A percentile compares a stretch with the other conserved stretches of the same genome.
Evolutionary conservation across 768 basidiomycete genomes (phyloP).

Genomic region (Lepiota brunneoincarnata): DNA sequence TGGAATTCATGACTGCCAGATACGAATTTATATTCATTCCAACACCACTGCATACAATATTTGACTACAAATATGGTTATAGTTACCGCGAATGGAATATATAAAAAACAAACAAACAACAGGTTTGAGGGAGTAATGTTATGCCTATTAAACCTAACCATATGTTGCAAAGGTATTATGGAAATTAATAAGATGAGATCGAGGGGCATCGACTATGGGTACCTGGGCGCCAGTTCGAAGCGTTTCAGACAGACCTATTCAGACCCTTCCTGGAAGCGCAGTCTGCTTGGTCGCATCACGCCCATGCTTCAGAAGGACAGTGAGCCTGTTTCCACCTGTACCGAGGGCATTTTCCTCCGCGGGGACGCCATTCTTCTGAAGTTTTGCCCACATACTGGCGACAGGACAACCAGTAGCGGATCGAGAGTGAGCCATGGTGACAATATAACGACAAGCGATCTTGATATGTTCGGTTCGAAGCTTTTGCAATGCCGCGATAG

Average conservation of each 20-base stretch:
- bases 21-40: background rate
- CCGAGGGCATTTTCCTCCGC: conserved; percentile 63
- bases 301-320: conserved; percentile 81
- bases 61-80: conserved; percentile 6
- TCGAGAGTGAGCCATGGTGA: conserved; percentile 72
- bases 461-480: conserved; percentile 89
- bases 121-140: background rate
- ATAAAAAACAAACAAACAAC: background rate
- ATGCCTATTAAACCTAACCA: background rate
- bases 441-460: conserved; percentile 83
- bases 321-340: conserved; percentile 87
- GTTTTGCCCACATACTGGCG: conserved; percentile 50
- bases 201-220: background rate
- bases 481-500: conserved; percentile 74
- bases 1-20: background rate
- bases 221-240: background rate
- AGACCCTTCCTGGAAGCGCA: conserved; percentile 6
- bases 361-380: conserved; percentile 37
- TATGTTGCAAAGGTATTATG: conserved; percentile 1
- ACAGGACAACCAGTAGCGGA: conserved; percentile 48
- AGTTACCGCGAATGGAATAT: background rate
- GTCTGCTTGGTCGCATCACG: conserved; percentile 72
- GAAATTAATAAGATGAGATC: background rate
- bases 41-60: background rate
- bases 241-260: background rate